Conservation (phyloP, 345 rosid genomes). For the Boechera retrofracta region DNA sequence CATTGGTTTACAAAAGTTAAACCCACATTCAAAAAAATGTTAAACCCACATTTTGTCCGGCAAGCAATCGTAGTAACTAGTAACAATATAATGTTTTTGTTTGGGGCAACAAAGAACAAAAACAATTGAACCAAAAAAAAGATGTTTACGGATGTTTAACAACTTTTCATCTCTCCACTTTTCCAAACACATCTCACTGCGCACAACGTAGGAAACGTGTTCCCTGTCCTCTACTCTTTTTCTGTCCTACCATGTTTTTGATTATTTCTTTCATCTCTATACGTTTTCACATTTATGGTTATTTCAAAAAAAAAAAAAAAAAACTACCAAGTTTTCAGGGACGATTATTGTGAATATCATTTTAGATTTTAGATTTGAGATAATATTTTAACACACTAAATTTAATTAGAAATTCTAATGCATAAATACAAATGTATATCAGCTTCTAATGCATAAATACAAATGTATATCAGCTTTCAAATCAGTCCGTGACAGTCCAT, state of each 20-base stretch:
- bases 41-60: constrained; percentile 15
- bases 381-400: background rate
- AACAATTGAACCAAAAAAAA: constrained; percentile 1
- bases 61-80: constrained; percentile 16
- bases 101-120: constrained; percentile 27
- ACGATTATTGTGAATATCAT: background rate
- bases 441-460: constrained; percentile 22
- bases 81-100: constrained; percentile 23
- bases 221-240: constrained; percentile 35
- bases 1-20: constrained; percentile 22
- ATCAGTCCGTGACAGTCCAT: constrained; percentile 46
- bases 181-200: constrained; percentile 44
- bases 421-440: constrained; percentile 10
- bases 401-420: background rate
- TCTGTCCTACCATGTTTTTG: constrained; percentile 18
- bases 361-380: background rate
- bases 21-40: background rate
- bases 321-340: background rate
- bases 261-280: constrained; percentile 9
- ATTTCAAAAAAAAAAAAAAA: background rate
- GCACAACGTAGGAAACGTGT: constrained; percentile 50
- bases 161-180: constrained; percentile 35
- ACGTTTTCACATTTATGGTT: constrained; percentile 33
- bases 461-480: constrained; percentile 30
- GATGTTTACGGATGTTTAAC: constrained; percentile 20